Conservation (phyloP, 2,329 filamentous ascomycete genomes). For the Alternaria angustiovoidea region DNA sequence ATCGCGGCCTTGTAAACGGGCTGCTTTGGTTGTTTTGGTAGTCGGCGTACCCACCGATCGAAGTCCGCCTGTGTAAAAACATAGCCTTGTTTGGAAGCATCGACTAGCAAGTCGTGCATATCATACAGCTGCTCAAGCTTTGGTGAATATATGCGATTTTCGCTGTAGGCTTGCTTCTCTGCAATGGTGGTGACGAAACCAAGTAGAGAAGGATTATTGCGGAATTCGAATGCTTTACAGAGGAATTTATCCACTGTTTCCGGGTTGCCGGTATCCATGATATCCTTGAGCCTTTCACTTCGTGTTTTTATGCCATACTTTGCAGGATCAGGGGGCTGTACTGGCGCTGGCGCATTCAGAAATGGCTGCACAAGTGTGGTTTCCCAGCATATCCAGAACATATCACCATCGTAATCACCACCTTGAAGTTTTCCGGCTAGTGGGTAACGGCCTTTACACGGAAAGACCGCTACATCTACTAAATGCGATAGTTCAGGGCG, state of each 20-base stretch:
- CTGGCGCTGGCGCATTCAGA: slow-evolving; percentile 63
- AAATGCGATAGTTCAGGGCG: slow-evolving; percentile 70
- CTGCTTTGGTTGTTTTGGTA: slow-evolving; percentile 60
- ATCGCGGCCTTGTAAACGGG: slow-evolving; percentile 48
- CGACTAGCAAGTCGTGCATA: slow-evolving; percentile 57
- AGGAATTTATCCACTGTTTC: slow-evolving; percentile 59
- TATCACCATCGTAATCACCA: slow-evolving; percentile 83
- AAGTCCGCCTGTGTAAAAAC: slow-evolving; percentile 58
- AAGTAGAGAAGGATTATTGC: slow-evolving; percentile 64
- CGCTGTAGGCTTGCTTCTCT: slow-evolving; percentile 66
- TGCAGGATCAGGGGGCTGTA: slow-evolving; percentile 55
- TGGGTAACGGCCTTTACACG: slow-evolving; percentile 66
- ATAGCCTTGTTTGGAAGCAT: slow-evolving; percentile 58
- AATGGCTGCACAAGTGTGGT: slow-evolving; percentile 71
- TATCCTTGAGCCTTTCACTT: slow-evolving; percentile 56
- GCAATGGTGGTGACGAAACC: slow-evolving; percentile 72
- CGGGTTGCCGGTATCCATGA: slow-evolving; percentile 44
- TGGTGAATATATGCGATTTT: slow-evolving; percentile 39
- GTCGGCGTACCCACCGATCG: slow-evolving; percentile 61
- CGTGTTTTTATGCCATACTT: slow-evolving; percentile 62
- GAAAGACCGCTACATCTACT: slow-evolving; percentile 82
- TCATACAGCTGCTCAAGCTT: slow-evolving; percentile 42
- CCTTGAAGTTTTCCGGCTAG: slow-evolving; percentile 77
- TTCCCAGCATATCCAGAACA: slow-evolving; percentile 81
- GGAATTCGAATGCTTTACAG: slow-evolving; percentile 64